Evolutionary conservation across 78 protist species (phyloP).

Genomic region (Cavenderia fasciculata): DNA sequence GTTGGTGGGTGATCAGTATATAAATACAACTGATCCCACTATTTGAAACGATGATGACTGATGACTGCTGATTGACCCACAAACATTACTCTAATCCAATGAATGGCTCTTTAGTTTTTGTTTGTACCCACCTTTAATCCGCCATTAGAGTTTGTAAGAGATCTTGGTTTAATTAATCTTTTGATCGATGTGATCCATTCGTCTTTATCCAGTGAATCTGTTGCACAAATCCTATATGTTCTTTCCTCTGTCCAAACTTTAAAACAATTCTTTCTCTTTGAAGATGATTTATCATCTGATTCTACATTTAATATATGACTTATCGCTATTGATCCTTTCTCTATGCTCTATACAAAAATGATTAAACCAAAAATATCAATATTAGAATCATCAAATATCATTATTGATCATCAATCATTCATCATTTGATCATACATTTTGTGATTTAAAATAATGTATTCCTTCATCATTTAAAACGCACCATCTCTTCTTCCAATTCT

Average conservation of each 20-base stretch:
- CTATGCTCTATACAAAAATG: conserved; percentile 8
- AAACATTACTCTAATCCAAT: too few relatives aligned
- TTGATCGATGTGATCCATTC: conserved; percentile 46
- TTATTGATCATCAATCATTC: too few relatives aligned
- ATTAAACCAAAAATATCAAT: too few relatives aligned
- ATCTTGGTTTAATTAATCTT: conserved; percentile 46
- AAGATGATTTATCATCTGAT: conserved; percentile 26
- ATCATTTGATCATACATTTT: conserved; percentile 29
- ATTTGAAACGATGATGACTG: too few relatives aligned
- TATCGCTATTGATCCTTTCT: conserved; percentile 61
- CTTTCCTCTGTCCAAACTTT: conserved; percentile 40
- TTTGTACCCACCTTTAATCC: too few relatives aligned
- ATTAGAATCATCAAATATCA: too few relatives aligned
- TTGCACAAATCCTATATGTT: conserved; percentile 76
- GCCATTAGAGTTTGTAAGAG: not conserved
- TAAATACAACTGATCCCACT: too few relatives aligned
- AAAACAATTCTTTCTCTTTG: conserved; percentile 73
- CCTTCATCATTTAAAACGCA: conserved; percentile 73
- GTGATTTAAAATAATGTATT: conserved; percentile 63
- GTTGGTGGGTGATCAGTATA: too few relatives aligned
- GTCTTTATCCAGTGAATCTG: conserved; percentile 64
- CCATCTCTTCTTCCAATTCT: conserved; percentile 76
- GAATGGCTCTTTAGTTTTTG: too few relatives aligned
- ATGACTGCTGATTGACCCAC: too few relatives aligned
- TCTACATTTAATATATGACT: not conserved